Base-by-base conservation (phyloP, 208 protist species). In the Leishmania aethiopica region DNA sequence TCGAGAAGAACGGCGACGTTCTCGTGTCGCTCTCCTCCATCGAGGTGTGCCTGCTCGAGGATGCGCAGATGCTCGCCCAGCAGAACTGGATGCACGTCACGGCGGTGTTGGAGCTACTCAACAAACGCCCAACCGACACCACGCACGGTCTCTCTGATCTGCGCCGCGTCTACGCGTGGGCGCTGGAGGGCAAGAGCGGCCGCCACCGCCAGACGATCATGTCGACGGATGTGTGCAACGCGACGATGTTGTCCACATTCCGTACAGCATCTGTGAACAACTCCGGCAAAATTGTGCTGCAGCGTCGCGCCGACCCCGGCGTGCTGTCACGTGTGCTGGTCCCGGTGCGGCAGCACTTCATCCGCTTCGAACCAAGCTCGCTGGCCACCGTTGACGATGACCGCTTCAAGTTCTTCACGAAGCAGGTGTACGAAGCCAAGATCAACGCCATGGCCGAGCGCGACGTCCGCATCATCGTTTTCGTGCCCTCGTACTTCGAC, bases 11-110 rank as follows among this genome's bases (percentile, higher is more conserved):
- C 80, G 93, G 92, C 55, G 93, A 96, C 62, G 78, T 90, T 37
- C 77, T 90, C 35, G 92, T 95, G 15, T 93, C 92, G 6, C 90
- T 99, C 19, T 95, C 98, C 13, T 99, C 97, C 6, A 92, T 99
- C 49, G 98, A 99, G 84, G 86, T 99, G 19, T 93, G 97, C 47
- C 82, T 99, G 15, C 64, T 99, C 15, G 97, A 99, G 84, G 95
- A 99, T 82, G 92, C 94, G 3, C 97, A 99, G 62, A 93, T 98
- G n/a, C 83, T 99, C n/a, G 86, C 96, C 22, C 96, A 99, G 95
- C 99, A 99, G 83, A 99, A 99, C 86, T 99, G 98, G 98, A 92
- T 98, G 74, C 97, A 99, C 80, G 89, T 98, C 13, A 71, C 88
- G 7, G 88, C 84, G 15, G 90, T 95, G 79, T 70, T 98, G 70